These are phyloP conservation scores for Aureobasidium sp. DNA, from an alignment of 2,329 filamentous ascomycete genomes.

Conservation along the genomic window DNA sequence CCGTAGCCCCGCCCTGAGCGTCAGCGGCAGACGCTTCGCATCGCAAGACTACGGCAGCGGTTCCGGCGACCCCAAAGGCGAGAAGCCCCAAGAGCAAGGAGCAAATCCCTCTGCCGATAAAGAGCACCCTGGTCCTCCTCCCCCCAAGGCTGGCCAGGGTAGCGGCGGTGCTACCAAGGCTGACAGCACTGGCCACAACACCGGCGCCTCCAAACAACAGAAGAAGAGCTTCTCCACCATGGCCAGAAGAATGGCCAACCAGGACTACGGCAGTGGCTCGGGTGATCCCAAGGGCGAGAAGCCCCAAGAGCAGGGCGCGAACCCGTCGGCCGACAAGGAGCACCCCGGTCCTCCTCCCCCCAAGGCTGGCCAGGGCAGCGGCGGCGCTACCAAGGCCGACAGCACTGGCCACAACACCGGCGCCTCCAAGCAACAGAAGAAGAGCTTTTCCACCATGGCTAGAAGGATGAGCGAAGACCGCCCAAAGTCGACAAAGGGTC, in stretches of 20 bases:
- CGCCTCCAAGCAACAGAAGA: conserved; percentile 17
- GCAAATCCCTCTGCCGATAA: conserved; percentile 32
- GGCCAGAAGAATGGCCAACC: conserved; percentile 15
- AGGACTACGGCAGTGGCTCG: conserved; percentile 38
- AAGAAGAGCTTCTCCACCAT: conserved; percentile 16
- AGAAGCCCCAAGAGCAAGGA: conserved; percentile 38
- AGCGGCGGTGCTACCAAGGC: conserved; percentile 28
- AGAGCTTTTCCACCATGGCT: conserved; percentile 13
- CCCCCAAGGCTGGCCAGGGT: conserved; percentile 35
- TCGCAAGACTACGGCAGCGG: conserved; percentile 34
- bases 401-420: conserved; percentile 17
- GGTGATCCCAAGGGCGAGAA: conserved; percentile 38
- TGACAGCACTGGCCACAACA: conserved; percentile 17
- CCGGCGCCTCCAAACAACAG: conserved; percentile 16
- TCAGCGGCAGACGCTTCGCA: conserved; percentile 27
- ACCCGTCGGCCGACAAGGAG: conserved; percentile 34
- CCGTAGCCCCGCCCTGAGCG: conserved; percentile 16
- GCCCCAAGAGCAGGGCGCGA: conserved; percentile 37
- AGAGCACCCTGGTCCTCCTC: conserved; percentile 41
- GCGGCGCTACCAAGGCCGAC: conserved; percentile 26
- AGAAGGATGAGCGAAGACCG: conserved; percentile 4
- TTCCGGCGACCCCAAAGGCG: conserved; percentile 35
- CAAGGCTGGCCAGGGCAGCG: conserved; percentile 32
- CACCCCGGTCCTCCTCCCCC: conserved; percentile 41
- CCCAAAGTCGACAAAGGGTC: conserved; percentile 23